A percentile compares a stretch with the other conserved stretches of the same genome.
phyloP scores from a whole-genome alignment of 2,329 filamentous ascomycete species.

The Colletotrichum chlorophyti region DNA sequence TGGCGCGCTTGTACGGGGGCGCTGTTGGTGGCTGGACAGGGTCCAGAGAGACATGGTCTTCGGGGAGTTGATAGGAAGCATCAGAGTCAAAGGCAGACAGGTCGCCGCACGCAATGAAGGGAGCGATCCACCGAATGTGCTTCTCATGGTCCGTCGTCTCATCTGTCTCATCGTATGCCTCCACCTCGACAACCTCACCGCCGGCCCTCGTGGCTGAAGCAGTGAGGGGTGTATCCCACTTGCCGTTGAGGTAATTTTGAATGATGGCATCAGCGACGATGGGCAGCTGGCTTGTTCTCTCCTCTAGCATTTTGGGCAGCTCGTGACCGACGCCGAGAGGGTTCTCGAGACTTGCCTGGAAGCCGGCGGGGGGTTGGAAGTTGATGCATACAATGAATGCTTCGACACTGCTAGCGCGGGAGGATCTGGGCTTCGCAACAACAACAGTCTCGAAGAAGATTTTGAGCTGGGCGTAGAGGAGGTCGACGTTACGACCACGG shows the following conservation, averaged over 20 bases:
- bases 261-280: constrained; percentile 48
- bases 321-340: constrained; percentile 72
- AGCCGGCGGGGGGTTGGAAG: constrained; percentile 80
- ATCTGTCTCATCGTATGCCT: constrained; percentile 35
- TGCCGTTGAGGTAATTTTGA: constrained; percentile 52
- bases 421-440: constrained; percentile 92
- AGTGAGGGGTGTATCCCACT: constrained; percentile 44
- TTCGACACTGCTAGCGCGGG: constrained; percentile 94
- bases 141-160: constrained; percentile 44
- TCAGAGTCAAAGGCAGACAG: constrained; percentile 94
- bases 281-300: constrained; percentile 47
- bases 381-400: constrained; percentile 95
- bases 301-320: constrained; percentile 56
- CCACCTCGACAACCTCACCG: constrained; percentile 31
- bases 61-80: constrained; percentile 88
- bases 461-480: constrained; percentile 92
- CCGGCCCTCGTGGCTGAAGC: background rate
- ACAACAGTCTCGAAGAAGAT: constrained; percentile 87
- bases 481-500: constrained; percentile 90
- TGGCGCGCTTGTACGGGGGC: constrained; percentile 89
- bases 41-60: constrained; percentile 85
- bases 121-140: constrained; percentile 79
- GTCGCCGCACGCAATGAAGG: constrained; percentile 97
- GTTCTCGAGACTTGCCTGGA: constrained; percentile 76
- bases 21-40: constrained; percentile 95